phyloP scores from a whole-genome alignment of 441 rosid genomes.

The Omphalea diandra region DNA sequence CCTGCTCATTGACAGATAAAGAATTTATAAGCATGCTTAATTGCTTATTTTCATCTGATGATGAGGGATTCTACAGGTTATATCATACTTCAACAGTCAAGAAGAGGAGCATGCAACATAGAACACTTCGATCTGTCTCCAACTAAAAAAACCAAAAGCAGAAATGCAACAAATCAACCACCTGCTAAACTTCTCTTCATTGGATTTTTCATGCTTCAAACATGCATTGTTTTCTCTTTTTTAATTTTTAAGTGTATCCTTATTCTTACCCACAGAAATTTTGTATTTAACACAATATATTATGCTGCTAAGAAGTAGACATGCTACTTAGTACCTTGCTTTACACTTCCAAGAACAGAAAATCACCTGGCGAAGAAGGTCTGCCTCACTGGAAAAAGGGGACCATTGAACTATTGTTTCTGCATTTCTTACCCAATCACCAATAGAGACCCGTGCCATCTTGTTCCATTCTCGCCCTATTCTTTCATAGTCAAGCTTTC shows the following conservation, averaged over 20 bases:
- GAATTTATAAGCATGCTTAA: not conserved
- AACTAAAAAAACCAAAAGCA: not conserved
- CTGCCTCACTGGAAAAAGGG: constrained; percentile 68
- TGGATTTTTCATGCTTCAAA: not conserved
- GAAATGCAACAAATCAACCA: not conserved
- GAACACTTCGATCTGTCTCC: not conserved
- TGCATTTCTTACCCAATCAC: constrained; percentile 69
- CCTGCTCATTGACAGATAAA: not conserved
- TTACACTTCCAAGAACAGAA: not conserved
- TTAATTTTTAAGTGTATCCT: not conserved
- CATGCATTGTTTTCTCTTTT: not conserved
- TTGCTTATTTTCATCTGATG: not conserved
- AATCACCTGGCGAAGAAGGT: constrained; percentile 80
- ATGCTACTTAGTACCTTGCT: not conserved
- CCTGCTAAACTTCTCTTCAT: constrained; percentile 3
- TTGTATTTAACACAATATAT: not conserved
- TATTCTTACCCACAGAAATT: not conserved
- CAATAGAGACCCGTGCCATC: constrained; percentile 45
- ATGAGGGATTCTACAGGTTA: not conserved
- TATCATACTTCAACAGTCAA: not conserved
- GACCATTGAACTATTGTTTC: constrained; percentile 82
- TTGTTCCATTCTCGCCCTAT: constrained; percentile 56
- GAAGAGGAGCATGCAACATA: not conserved
- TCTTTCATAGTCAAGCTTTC: constrained; percentile 78
- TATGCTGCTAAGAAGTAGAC: not conserved